Percentiles rank a stretch among this genome's conserved stretches.
These are phyloP conservation scores for Knufia fluminis DNA, from an alignment of 2,329 filamentous ascomycete genomes.

Conservation along the genomic window DNA sequence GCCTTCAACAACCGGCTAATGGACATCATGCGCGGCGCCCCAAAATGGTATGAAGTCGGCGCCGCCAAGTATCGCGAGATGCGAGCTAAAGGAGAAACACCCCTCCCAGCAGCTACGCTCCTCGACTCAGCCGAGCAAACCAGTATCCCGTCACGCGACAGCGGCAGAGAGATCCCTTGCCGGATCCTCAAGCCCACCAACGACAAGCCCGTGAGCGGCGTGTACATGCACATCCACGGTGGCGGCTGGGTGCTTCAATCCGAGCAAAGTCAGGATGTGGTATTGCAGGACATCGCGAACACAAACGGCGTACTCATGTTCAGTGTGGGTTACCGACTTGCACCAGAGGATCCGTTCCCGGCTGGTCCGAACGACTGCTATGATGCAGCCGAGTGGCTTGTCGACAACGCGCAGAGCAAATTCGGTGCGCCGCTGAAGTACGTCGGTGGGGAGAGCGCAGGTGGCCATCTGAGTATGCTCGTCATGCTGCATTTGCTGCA, in stretches of 20 bases:
- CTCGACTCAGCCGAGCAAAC: slow-evolving; percentile 40
- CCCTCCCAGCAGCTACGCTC: slow-evolving; percentile 39
- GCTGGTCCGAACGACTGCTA: slow-evolving; percentile 47
- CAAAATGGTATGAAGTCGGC: slow-evolving; percentile 48
- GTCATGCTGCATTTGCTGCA: slow-evolving; percentile 40
- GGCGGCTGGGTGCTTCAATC: slow-evolving; percentile 34
- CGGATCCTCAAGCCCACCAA: slow-evolving; percentile 44
- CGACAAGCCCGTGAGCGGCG: slow-evolving; percentile 32
- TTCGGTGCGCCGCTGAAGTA: slow-evolving; percentile 38
- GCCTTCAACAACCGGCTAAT: slow-evolving; percentile 20
- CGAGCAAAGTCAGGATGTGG: slow-evolving; percentile 35
- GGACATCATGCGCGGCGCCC: slow-evolving; percentile 32
- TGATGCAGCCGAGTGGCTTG: slow-evolving; percentile 47
- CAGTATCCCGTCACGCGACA: slow-evolving; percentile 44
- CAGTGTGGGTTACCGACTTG: slow-evolving; percentile 51
- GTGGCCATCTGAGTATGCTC: slow-evolving; percentile 41
- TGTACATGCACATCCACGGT: slow-evolving; percentile 50
- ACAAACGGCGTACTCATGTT: slow-evolving; percentile 41
- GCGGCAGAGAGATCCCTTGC: slow-evolving; percentile 42
- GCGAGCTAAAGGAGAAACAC: slow-evolving; percentile 45
- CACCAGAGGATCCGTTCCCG: slow-evolving; percentile 51
- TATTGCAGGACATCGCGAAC: slow-evolving; percentile 44
- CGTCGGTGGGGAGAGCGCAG: slow-evolving; percentile 42
- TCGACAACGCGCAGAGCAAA: slow-evolving; percentile 36
- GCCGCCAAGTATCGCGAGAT: slow-evolving; percentile 47